Base-by-base conservation (phyloP, 345 rosid genomes). In the Eucalyptus viminalis region DNA sequence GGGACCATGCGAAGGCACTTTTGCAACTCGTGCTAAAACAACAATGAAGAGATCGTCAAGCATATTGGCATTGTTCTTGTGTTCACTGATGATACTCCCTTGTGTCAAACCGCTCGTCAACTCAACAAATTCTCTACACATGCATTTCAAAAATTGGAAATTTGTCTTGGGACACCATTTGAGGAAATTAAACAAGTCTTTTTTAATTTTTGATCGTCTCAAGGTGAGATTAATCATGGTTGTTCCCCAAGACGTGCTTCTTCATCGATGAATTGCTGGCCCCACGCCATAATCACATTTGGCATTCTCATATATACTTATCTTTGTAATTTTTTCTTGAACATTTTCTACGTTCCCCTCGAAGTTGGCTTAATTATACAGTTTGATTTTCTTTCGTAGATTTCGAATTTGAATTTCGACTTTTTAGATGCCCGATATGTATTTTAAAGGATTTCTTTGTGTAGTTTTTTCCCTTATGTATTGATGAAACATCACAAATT, bases 181-280 rank as follows among this genome's bases (percentile, higher is more conserved):
- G 17, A 6, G 19, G 37, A 29, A 65, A n/a, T 65, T n/a, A n/a
- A 14, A 65, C 72, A n/a, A n/a, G 6, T 65, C 13, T 47, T 47
- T 65, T 14, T n/a, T 4, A 6, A 14, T 65, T 65, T 47, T 60
- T 60, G 15, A 65, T 65, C 37, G 72, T 65, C 72, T 65, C 72
- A 29, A 65, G 72, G 72, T 14, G 72, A n/a, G 72, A 29, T 9
- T 29, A 65, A n/a, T n/a, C 72, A 14, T 65, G 72, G 72, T n/a
- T 65, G 72, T 65, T 65, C 72, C 72, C 72, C 72, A 27, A 27
- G 67, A 56, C 92, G 91, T 91, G 34, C 89, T 45, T 88, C 90
- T 91, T 80, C 91, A 92, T 91, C 69, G n/a, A 92, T 90, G 87
- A 88, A 47, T 76, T 37, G 88, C 10, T 34, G 90, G 87, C 92